Percentiles rank a stretch among this genome's conserved stretches.
Evolutionary conservation across 179 eudicot genomes (phyloP).

Genomic region (Nepenthes alata): DNA sequence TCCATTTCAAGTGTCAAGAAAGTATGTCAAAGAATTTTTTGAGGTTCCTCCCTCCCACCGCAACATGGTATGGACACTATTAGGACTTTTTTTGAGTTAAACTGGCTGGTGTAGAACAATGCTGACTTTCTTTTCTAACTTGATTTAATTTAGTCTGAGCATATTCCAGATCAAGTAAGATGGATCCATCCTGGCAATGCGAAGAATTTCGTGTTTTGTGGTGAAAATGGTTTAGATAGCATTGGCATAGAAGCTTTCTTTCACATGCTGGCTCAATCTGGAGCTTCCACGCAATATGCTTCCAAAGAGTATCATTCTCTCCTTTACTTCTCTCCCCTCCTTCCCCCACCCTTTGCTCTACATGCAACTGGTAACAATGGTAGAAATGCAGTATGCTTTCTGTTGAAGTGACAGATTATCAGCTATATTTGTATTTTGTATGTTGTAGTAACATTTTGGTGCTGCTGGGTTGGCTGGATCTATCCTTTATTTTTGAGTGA

Average conservation of each 20-base stretch:
- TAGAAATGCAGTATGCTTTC: not conserved
- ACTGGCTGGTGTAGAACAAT: slow-evolving; percentile 5
- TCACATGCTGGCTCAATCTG: slow-evolving; percentile 55
- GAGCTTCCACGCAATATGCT: slow-evolving; percentile 47
- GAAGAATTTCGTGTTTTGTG: slow-evolving; percentile 38
- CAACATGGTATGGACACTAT: slow-evolving; percentile 29
- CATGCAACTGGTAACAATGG: not conserved
- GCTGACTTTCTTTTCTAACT: not conserved
- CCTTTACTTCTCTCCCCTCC: slow-evolving; percentile 4
- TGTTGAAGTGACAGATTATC: too few relatives aligned
- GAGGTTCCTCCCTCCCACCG: slow-evolving; percentile 31
- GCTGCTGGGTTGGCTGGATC: too few relatives aligned
- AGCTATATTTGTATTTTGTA: too few relatives aligned
- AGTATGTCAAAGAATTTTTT: slow-evolving; percentile 53
- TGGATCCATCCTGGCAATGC: slow-evolving; percentile 49
- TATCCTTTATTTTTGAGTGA: too few relatives aligned
- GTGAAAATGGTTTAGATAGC: slow-evolving; percentile 25
- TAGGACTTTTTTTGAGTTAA: not conserved
- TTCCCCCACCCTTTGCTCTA: not conserved
- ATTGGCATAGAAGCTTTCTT: slow-evolving; percentile 57
- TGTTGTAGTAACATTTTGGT: too few relatives aligned
- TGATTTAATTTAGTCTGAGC: slow-evolving; percentile 28
- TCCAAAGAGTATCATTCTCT: slow-evolving; percentile 48
- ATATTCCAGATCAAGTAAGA: slow-evolving; percentile 39
- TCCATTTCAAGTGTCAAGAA: slow-evolving; percentile 43